Base-by-base conservation (phyloP, 2,329 filamentous ascomycete genomes). In the Cladophialophora chaetospira region DNA sequence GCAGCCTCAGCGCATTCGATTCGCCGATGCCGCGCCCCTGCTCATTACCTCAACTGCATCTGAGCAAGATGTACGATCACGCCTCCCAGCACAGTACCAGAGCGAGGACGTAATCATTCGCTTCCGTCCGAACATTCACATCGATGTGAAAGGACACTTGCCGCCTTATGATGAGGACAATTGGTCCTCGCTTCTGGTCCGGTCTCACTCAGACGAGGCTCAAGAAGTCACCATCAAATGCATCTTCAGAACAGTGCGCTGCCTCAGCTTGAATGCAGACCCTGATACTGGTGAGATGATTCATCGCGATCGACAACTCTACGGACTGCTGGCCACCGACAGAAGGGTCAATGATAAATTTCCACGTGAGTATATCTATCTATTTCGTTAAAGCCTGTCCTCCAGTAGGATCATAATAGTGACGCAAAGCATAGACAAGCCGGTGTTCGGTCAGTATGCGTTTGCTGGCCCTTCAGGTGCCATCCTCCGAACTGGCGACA, bases 281-380 rank as follows among this genome's bases (percentile, higher is more conserved):
- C 62, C 62, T 10, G 62, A 64, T 4, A 64, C 62, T 1, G 62
- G 62, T 19, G 55, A 63, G n/a, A 63, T 63, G 60, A 63, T 64
- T 19, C 49, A 55, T 15, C 49, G 62, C 9, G 55, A 59, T 31
- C 60, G 62, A 3, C 62, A 64, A 45, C 55, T 64, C n/a, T 64
- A 64, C 42, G 62, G 62, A 25, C 36, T 63, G 15, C 35, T 64
- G 43, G 62, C 62, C 5, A 63, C 50, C 23, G 62, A 64, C 43
- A 51, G 62, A 29, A 55, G 62, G 42, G 60, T 64, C 25, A 64
- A 64, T 44, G 58, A 62, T 51, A 62, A 62, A 45, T 64, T 64
- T 50, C 62, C 62, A 47, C 62, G 60, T 62, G 57, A 57, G 57
- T 53, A 21, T 26, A 23, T 15, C 23, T 10, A 11, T 42, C 17